phyloP scores from a whole-genome alignment of 2,329 filamentous ascomycete genomes.

The Colletotrichum paranaense region DNA sequence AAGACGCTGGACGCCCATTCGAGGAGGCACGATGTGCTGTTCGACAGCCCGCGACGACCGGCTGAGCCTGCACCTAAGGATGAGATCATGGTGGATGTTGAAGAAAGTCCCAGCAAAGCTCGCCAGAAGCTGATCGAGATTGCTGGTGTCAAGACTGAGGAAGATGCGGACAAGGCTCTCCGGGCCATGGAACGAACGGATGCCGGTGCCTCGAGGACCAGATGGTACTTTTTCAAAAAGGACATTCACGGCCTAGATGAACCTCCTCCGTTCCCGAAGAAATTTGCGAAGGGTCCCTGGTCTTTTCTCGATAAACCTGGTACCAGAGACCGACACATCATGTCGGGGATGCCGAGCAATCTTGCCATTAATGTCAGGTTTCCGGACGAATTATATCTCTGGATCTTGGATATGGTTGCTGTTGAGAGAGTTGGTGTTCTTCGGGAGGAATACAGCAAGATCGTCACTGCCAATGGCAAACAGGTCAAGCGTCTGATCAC shows the following conservation, averaged over 20 bases:
- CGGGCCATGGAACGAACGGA: slow-evolving; percentile 64
- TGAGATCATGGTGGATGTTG: slow-evolving; percentile 38
- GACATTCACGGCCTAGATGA: slow-evolving; percentile 40
- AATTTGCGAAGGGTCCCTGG: slow-evolving; percentile 55
- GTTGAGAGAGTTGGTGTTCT: slow-evolving; percentile 66
- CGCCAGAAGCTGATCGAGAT: slow-evolving; percentile 36
- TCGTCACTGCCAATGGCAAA: slow-evolving; percentile 59
- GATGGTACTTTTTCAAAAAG: slow-evolving; percentile 64
- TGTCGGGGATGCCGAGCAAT: slow-evolving; percentile 71
- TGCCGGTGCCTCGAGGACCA: slow-evolving; percentile 44
- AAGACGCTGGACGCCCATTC: slow-evolving; percentile 71
- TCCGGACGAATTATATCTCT: slow-evolving; percentile 73
- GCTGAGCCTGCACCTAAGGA: slow-evolving; percentile 48
- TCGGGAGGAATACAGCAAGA: slow-evolving; percentile 68
- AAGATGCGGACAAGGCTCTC: slow-evolving; percentile 57
- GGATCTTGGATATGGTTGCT: slow-evolving; percentile 72
- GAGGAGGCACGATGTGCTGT: slow-evolving; percentile 67
- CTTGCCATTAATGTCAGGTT: slow-evolving; percentile 54
- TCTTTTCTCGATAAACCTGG: slow-evolving; percentile 59
- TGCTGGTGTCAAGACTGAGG: slow-evolving; percentile 46
- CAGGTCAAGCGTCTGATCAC: slow-evolving; percentile 59
- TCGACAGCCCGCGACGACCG: slow-evolving; percentile 63
- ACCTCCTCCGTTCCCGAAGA: slow-evolving; percentile 50
- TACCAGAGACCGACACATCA: slow-evolving; percentile 67
- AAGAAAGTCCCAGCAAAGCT: slow-evolving; percentile 27